Conservation (phyloP, 1,284 basidiomycete species). For the Austroboletus sp. region DNA sequence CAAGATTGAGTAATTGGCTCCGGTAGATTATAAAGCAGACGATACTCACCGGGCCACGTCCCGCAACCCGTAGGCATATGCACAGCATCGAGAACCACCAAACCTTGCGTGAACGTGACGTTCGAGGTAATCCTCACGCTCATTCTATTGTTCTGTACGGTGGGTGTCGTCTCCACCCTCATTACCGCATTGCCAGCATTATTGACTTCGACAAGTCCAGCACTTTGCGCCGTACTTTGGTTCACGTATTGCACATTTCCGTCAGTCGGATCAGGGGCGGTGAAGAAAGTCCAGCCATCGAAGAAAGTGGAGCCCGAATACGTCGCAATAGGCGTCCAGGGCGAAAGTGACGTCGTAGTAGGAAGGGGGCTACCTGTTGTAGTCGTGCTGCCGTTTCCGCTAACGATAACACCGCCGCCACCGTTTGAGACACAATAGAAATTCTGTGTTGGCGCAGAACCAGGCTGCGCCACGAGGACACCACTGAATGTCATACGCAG, state of each 20-base stretch:
- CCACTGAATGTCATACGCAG: constrained; percentile 57
- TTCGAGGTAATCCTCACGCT: constrained; percentile 72
- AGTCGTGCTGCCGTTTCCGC: constrained; percentile 14
- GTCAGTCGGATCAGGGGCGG: constrained; percentile 68
- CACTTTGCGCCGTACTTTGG: constrained; percentile 45
- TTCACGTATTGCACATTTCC: constrained; percentile 60
- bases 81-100: constrained; percentile 76
- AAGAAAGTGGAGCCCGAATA: constrained; percentile 66
- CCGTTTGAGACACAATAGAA: constrained; percentile 29
- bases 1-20: too few relatives aligned
- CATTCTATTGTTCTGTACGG: constrained; percentile 58
- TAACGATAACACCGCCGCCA: constrained; percentile 23
- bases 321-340: constrained; percentile 34
- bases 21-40: too few relatives aligned
- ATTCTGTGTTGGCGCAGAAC: constrained; percentile 22
- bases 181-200: constrained; percentile 68
- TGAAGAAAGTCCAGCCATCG: constrained; percentile 73
- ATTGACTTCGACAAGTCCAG: constrained; percentile 56
- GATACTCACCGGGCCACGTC: constrained; percentile 61
- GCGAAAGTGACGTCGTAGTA: constrained; percentile 24
- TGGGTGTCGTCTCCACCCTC: constrained; percentile 74
- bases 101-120: constrained; percentile 50
- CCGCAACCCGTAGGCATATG: constrained; percentile 90
- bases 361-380: constrained; percentile 18
- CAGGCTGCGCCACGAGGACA: constrained; percentile 37